Base-by-base conservation (phyloP, 2,329 filamentous ascomycete genomes). In the Xylariaceae sp. region DNA sequence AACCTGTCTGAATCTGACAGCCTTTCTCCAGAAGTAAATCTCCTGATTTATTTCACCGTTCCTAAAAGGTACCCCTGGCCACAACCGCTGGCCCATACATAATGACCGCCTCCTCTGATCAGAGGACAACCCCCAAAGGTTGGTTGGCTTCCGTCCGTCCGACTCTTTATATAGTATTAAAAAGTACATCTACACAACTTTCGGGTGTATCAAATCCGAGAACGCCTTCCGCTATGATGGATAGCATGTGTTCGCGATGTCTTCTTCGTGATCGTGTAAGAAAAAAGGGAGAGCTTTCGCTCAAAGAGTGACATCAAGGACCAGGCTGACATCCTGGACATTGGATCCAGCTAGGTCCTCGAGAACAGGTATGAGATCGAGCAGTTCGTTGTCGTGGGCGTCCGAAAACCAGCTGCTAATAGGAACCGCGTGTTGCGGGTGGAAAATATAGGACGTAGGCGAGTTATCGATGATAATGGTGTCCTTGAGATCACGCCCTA, bases 351-450 rank as follows among this genome's bases (percentile, higher is more conserved):
- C 93, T 72, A 99, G 82, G 76, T 99, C 94, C 81, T 99, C 94
- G 67, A 99, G 90, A 69, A 99, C 94, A 56, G 94, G 94, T 74
- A 99, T 97, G 69, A 99, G 81, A 74, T 99, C 94, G 71, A 99
- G 82, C 63, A 99, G 83, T 81, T 99, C 94, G 77, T 99, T 99
- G 79, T 99, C 94, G 76, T 99, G 94, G 63, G 94, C 94, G 77
- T 99, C 94, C 67, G 92, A 97, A 79, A 99, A 99, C 94, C 94
- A 99, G 81, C 93, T 97, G 83, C 92, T 97, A 78, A 99, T 99
- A 30, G 94, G 94, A 53, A 99, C 93, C 62, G 94, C 94, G 74
- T 99, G 94, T 78, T 99, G 93, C 23, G 94, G 94, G 74, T 99
- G 94, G 83, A 99, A 99, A 70, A 99, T 97, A 79, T 99, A 99